Evolutionary conservation across 148 eudicot genomes (phyloP).

Genomic region (Cornus suecica): DNA sequence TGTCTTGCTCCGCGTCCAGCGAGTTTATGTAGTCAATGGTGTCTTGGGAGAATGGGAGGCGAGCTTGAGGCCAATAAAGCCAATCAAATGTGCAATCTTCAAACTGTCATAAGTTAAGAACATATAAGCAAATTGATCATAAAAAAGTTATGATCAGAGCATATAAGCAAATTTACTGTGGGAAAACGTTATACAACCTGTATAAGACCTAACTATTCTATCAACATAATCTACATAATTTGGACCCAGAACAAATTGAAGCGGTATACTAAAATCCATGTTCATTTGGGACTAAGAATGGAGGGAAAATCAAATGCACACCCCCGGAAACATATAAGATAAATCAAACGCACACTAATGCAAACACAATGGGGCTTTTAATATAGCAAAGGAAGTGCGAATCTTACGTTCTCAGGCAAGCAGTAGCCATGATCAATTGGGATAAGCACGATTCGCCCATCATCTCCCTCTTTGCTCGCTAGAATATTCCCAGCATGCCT

Average conservation of each 20-base stretch:
- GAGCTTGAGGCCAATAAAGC: slow-evolving; percentile 78
- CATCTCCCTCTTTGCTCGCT: slow-evolving; percentile 35
- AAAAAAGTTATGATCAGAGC: neutral
- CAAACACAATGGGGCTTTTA: neutral
- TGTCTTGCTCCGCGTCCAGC: slow-evolving; percentile 58
- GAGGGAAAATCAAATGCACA: no score
- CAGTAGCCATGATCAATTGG: slow-evolving; percentile 97
- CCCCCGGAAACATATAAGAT: neutral
- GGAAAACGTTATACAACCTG: no score
- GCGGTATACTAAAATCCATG: no score
- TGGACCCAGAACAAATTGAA: no score
- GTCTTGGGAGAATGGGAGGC: slow-evolving; percentile 45
- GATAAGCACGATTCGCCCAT: slow-evolving; percentile 46
- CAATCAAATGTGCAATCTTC: slow-evolving; percentile 78
- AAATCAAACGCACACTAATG: neutral
- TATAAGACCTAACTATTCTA: no score
- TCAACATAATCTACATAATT: no score
- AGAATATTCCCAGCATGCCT: slow-evolving; percentile 91
- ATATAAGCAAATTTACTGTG: no score
- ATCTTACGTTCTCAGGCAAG: slow-evolving; percentile 77
- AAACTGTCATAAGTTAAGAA: slow-evolving; percentile 33
- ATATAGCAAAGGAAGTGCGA: neutral
- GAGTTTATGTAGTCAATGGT: slow-evolving; percentile 56
- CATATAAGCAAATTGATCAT: neutral
- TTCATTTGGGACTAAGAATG: no score